Evolutionary conservation across 2,329 filamentous ascomycete genomes (phyloP).

Genomic region (Capronia epimyces): DNA sequence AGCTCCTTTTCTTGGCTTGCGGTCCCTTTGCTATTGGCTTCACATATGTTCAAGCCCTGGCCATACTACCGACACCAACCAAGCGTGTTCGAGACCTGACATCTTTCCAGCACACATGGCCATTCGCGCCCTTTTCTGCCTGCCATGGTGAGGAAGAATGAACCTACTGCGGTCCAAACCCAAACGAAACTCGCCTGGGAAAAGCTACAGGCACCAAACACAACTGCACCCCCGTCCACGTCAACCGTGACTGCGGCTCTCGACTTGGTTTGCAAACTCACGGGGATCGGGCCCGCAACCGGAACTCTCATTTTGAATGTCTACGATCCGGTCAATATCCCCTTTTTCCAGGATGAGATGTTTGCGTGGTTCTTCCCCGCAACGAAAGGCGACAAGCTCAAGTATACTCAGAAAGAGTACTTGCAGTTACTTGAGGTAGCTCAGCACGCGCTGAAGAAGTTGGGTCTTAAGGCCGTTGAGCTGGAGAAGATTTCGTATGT

Average conservation of each 20-base stretch:
- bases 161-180: constrained; percentile 29
- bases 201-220: not conserved
- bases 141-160: constrained; percentile 38
- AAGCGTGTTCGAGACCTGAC: not conserved
- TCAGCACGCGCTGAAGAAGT: constrained; percentile 10
- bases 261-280: constrained; percentile 35
- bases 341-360: constrained; percentile 43
- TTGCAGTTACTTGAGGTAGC: constrained; percentile 19
- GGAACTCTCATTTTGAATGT: constrained; percentile 40
- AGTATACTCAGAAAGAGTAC: constrained; percentile 41
- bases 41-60: not conserved
- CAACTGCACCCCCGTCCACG: not conserved
- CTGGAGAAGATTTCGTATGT: constrained; percentile 28
- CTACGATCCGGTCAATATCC: constrained; percentile 30
- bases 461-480: constrained; percentile 18
- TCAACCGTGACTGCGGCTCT: constrained; percentile 30
- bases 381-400: constrained; percentile 35
- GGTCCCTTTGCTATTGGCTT: not conserved
- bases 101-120: constrained; percentile 35
- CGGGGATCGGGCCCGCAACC: constrained; percentile 41
- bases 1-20: not conserved
- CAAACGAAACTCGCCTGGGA: constrained; percentile 23
- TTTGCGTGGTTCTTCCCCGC: constrained; percentile 38
- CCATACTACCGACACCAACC: not conserved
- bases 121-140: constrained; percentile 37